Conservation (phyloP, 352 stramenopile species). For the Phytophthora chlamydospora region DNA sequence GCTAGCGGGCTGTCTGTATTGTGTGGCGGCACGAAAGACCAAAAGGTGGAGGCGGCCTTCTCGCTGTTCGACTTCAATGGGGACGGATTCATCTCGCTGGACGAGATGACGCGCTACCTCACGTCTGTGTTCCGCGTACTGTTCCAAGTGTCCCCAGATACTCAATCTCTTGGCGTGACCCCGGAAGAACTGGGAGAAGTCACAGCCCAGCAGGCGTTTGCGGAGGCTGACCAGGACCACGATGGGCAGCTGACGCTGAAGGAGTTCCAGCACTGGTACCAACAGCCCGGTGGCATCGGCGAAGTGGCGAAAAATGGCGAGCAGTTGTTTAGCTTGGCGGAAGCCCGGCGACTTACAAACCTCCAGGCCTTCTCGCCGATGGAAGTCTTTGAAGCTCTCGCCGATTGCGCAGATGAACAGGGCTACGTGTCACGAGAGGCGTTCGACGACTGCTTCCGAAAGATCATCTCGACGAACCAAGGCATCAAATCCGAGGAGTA, state of each 20-base stretch:
- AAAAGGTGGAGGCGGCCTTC: conserved; percentile 88
- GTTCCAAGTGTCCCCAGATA: conserved; percentile 79
- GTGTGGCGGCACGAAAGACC: conserved; percentile 83
- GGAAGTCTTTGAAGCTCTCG: conserved; percentile 81
- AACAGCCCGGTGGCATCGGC: conserved; percentile 69
- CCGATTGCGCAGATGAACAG: conserved; percentile 71
- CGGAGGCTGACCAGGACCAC: conserved; percentile 68
- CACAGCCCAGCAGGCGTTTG: conserved; percentile 80
- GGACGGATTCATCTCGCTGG: conserved; percentile 86
- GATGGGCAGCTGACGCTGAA: conserved; percentile 82
- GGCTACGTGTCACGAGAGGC: conserved; percentile 72
- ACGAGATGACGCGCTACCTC: conserved; percentile 89
- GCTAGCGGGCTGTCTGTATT: conserved; percentile 84
- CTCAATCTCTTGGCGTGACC: conserved; percentile 59
- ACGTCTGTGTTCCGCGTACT: conserved; percentile 89
- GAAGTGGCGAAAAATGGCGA: conserved; percentile 81
- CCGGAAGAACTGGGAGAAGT: conserved; percentile 83
- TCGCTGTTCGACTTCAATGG: conserved; percentile 90
- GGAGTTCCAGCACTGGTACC: conserved; percentile 90
- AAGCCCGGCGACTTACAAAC: conserved; percentile 78
- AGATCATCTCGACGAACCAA: conserved; percentile 66
- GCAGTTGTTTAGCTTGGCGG: conserved; percentile 76
- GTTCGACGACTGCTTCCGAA: conserved; percentile 83
- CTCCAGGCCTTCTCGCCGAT: conserved; percentile 74
- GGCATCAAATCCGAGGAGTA: conserved; percentile 58